A percentile compares a stretch with the other conserved stretches of the same genome.
These are phyloP conservation scores for Suaeda aralocaspica DNA, from an alignment of 148 eudicot genomes.

Conservation along the genomic window DNA sequence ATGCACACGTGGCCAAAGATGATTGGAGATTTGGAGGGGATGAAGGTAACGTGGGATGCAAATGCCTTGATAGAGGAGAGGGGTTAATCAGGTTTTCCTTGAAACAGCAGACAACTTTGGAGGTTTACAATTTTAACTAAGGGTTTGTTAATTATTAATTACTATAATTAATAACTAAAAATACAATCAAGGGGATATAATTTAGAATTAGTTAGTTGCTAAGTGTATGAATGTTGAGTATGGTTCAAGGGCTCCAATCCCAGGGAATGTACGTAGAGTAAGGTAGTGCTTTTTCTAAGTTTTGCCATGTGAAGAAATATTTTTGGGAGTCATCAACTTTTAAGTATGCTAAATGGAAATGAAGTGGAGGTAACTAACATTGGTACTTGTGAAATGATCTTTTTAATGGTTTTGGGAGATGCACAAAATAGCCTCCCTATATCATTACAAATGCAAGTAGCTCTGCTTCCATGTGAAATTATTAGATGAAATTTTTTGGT, in stretches of 20 bases:
- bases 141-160: background rate
- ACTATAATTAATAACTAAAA: background rate
- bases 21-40: constrained; percentile 25
- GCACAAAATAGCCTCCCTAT: background rate
- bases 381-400: constrained; percentile 9
- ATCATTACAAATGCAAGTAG: constrained; percentile 16
- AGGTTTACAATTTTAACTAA: constrained; percentile 6
- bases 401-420: background rate
- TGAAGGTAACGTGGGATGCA: constrained; percentile 28
- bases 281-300: constrained; percentile 1
- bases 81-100: constrained; percentile 15
- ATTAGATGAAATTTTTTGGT: too few species aligned
- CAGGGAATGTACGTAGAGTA: constrained; percentile 21
- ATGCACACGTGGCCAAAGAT: constrained; percentile 1
- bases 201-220: background rate
- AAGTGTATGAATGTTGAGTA: constrained; percentile 8
- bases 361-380: constrained; percentile 3
- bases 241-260: constrained; percentile 30
- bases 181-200: background rate
- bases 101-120: constrained; percentile 21
- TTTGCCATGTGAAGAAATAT: constrained; percentile 20
- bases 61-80: constrained; percentile 27
- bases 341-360: background rate
- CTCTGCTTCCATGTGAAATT: background rate
- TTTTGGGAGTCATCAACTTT: constrained; percentile 4